A percentile compares a stretch with the other conserved stretches of the same genome.
These are phyloP conservation scores for Alternaria angustiovoidea DNA, from an alignment of 2,329 filamentous ascomycete species.

Conservation along the genomic window DNA sequence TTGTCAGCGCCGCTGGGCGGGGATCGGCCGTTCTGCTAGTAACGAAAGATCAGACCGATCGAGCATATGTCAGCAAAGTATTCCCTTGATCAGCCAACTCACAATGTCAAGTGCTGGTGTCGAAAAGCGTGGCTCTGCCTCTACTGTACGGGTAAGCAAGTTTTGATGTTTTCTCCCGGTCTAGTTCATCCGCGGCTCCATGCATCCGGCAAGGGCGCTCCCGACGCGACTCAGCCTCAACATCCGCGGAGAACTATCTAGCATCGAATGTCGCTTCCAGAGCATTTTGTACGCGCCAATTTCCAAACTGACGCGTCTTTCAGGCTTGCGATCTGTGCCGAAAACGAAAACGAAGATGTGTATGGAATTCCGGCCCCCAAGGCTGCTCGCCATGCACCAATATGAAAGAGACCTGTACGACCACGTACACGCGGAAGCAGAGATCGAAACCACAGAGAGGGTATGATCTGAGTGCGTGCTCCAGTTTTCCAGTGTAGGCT, in stretches of 20 bases:
- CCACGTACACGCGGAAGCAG: conserved; percentile 36
- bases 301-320: background rate
- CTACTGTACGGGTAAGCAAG: conserved; percentile 32
- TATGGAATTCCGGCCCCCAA: conserved; percentile 26
- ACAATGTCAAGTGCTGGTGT: conserved; percentile 28
- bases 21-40: background rate
- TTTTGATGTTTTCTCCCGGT: background rate
- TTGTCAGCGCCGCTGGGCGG: background rate
- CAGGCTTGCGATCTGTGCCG: conserved; percentile 40
- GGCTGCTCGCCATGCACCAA: conserved; percentile 33
- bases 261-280: background rate
- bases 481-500: background rate
- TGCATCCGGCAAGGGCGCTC: background rate
- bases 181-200: background rate
- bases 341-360: conserved; percentile 35
- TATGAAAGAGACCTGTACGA: conserved; percentile 33
- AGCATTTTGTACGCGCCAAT: background rate
- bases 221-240: background rate
- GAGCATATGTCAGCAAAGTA: conserved; percentile 15
- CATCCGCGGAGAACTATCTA: background rate
- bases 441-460: conserved; percentile 33
- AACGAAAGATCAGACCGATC: conserved; percentile 16
- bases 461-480: conserved; percentile 12
- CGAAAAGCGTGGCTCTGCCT: conserved; percentile 35
- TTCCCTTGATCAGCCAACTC: background rate